Evolutionary conservation across 495 filamentous ascomycete genomes (phyloP).

Genomic region (Trichoderma virens): DNA sequence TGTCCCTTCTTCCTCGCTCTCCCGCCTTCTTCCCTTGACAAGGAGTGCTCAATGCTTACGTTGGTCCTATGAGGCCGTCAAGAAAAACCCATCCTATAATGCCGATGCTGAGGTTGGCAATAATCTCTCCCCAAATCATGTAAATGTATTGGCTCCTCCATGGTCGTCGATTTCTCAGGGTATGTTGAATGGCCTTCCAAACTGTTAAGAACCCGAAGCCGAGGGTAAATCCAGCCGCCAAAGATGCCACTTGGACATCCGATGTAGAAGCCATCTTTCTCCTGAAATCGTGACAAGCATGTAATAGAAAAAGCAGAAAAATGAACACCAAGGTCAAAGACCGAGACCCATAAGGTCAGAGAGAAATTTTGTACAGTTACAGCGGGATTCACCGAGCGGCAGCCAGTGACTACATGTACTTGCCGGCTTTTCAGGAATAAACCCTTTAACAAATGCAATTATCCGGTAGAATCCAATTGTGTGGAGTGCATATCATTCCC

Average conservation of each 20-base stretch:
- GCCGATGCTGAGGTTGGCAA: slow-evolving; percentile 29
- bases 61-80: slow-evolving; percentile 25
- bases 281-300: not conserved
- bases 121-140: slow-evolving; percentile 38
- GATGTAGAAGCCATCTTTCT: slow-evolving; percentile 6
- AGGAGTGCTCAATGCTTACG: slow-evolving; percentile 16
- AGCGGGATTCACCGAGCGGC: not conserved
- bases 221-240: slow-evolving; percentile 33
- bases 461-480: not conserved
- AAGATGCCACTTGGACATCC: slow-evolving; percentile 21
- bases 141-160: slow-evolving; percentile 25
- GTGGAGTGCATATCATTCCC: not conserved
- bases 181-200: slow-evolving; percentile 30
- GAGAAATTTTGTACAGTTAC: not conserved
- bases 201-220: slow-evolving; percentile 35
- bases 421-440: not conserved
- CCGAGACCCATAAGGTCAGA: not conserved
- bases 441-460: not conserved
- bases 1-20: not conserved
- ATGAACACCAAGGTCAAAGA: not conserved
- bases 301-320: not conserved
- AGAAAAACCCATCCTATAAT: slow-evolving; percentile 33
- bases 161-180: slow-evolving; percentile 22
- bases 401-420: not conserved
- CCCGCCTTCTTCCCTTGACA: not conserved